phyloP scores from a whole-genome alignment of 1,139 yeast genomes.

The Debaryomyces subglobosus region DNA sequence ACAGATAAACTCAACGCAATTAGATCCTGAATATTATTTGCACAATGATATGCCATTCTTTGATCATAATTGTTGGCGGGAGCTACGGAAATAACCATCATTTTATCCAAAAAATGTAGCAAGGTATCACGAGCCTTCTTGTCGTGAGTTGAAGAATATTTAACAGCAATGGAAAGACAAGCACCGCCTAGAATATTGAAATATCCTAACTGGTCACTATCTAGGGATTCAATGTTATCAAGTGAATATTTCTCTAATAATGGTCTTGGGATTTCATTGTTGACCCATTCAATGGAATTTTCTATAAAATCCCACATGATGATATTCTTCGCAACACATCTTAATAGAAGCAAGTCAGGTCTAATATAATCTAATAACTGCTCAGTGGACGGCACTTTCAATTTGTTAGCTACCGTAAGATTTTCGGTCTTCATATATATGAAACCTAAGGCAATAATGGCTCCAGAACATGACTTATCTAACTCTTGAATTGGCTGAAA shows the following conservation, averaged over 20 bases:
- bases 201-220: slow-evolving; percentile 66
- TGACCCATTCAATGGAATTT: slow-evolving; percentile 61
- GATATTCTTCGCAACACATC: slow-evolving; percentile 68
- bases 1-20: slow-evolving; percentile 67
- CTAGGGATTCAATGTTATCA: slow-evolving; percentile 32
- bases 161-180: slow-evolving; percentile 74
- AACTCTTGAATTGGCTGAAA: slow-evolving; percentile 64
- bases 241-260: slow-evolving; percentile 33
- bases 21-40: slow-evolving; percentile 60
- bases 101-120: slow-evolving; percentile 62
- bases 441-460: slow-evolving; percentile 74
- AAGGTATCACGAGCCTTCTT: slow-evolving; percentile 58
- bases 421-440: slow-evolving; percentile 74
- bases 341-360: slow-evolving; percentile 75
- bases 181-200: slow-evolving; percentile 76
- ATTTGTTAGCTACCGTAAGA: slow-evolving; percentile 58
- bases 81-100: slow-evolving; percentile 56
- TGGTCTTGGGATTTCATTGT: slow-evolving; percentile 53
- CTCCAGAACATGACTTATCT: slow-evolving; percentile 82
- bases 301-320: slow-evolving; percentile 79
- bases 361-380: slow-evolving; percentile 72
- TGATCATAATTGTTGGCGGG: slow-evolving; percentile 60
- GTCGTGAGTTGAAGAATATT: slow-evolving; percentile 73
- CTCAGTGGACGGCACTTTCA: slow-evolving; percentile 64
- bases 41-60: slow-evolving; percentile 58